Evolutionary conservation across 345 rosid species (phyloP).

Genomic region (Eucalyptus leucophloia): DNA sequence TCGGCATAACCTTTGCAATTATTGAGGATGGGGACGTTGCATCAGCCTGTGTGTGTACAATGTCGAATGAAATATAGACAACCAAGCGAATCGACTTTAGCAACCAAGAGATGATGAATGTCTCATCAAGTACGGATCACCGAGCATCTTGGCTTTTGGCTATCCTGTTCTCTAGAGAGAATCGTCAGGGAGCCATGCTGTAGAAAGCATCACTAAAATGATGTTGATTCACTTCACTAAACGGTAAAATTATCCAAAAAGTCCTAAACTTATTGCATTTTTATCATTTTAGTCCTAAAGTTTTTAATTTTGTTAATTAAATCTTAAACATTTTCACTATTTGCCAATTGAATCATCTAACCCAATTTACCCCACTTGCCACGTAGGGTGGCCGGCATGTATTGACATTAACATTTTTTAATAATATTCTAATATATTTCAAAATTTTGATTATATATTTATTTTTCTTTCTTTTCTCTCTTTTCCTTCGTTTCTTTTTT

Average conservation of each 20-base stretch:
- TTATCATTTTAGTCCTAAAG: accelerated
- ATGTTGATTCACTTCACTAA: not conserved
- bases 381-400: accelerated
- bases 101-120: not conserved
- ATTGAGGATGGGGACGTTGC: not conserved
- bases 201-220: not conserved
- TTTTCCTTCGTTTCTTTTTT: accelerated
- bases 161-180: not conserved
- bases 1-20: not conserved
- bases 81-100: not conserved
- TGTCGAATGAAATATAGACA: not conserved
- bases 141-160: not conserved
- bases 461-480: no score
- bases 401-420: accelerated
- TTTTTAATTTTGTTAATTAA: accelerated
- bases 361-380: no score
- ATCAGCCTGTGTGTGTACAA: not conserved
- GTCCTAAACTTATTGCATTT: accelerated
- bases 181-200: not conserved
- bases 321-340: not conserved
- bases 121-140: not conserved
- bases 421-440: no score
- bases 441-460: no score
- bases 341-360: no score
- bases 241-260: not conserved